A percentile compares a stretch with the other conserved stretches of the same genome.
These are phyloP conservation scores for Kalmusia sp. DNA, from an alignment of 2,329 filamentous ascomycete genomes.

Conservation along the genomic window DNA sequence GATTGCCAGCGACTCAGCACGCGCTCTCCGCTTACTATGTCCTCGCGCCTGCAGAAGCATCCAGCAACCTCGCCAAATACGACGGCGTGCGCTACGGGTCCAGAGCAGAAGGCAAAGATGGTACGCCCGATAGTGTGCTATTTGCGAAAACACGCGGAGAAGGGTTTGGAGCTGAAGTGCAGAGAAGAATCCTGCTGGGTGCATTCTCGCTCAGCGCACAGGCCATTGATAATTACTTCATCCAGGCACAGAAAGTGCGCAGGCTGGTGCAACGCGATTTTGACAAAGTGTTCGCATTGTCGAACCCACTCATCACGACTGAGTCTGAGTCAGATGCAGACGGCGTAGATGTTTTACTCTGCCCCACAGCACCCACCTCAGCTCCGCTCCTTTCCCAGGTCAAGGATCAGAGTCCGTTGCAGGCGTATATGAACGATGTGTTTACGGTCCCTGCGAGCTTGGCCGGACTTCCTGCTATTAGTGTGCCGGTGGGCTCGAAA, in stretches of 20 bases:
- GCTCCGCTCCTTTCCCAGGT: slow-evolving; percentile 72
- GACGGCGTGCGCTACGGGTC: slow-evolving; percentile 93
- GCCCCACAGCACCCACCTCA: slow-evolving; percentile 82
- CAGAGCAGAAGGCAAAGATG: slow-evolving; percentile 61
- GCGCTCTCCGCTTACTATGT: slow-evolving; percentile 95
- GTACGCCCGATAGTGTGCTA: slow-evolving; percentile 57
- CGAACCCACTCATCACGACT: slow-evolving; percentile 71
- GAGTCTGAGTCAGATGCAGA: slow-evolving; percentile 52
- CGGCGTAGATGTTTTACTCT: slow-evolving; percentile 85
- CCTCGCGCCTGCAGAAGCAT: slow-evolving; percentile 91
- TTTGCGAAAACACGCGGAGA: slow-evolving; percentile 78
- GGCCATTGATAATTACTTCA: slow-evolving; percentile 95
- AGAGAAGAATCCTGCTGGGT: slow-evolving; percentile 84
- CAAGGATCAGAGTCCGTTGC: slow-evolving; percentile 62
- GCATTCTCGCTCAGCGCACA: slow-evolving; percentile 89
- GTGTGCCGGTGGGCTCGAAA: slow-evolving; percentile 68
- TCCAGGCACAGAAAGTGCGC: slow-evolving; percentile 88
- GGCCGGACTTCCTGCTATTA: slow-evolving; percentile 88
- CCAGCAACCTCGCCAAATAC: slow-evolving; percentile 95
- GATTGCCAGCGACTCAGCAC: slow-evolving; percentile 81
- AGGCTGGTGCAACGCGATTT: slow-evolving; percentile 87
- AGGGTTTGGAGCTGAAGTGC: slow-evolving; percentile 85
- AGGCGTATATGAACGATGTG: slow-evolving; percentile 90
- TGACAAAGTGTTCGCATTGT: slow-evolving; percentile 73
- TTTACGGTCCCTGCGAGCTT: slow-evolving; percentile 95